phyloP scores from a whole-genome alignment of 805 yeast species.

The Scheffersomyces lignosus region DNA sequence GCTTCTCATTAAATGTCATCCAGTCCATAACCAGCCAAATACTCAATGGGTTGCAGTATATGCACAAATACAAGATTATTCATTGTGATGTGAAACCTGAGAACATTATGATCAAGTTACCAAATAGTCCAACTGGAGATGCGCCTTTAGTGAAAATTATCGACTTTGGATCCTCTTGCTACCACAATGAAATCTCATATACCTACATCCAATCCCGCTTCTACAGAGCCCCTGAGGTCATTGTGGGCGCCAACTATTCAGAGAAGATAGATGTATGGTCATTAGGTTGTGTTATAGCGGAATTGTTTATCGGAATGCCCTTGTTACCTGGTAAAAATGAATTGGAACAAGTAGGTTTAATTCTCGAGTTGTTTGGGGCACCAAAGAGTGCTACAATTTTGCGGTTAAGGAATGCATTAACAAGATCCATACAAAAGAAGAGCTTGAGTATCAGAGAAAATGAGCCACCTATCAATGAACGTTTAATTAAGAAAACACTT shows the following conservation, averaged over 20 bases:
- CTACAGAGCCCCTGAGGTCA: constrained; percentile 78
- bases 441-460: constrained; percentile 8
- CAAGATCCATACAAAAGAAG: constrained; percentile 17
- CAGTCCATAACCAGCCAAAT: constrained; percentile 53
- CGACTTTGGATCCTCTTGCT: constrained; percentile 76
- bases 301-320: constrained; percentile 37
- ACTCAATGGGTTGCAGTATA: constrained; percentile 56
- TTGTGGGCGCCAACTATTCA: constrained; percentile 62
- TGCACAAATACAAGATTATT: constrained; percentile 58
- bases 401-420: constrained; percentile 38
- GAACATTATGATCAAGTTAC: constrained; percentile 61
- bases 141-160: constrained; percentile 61
- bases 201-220: constrained; percentile 64
- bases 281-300: constrained; percentile 44
- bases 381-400: constrained; percentile 44
- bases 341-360: constrained; percentile 44
- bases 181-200: constrained; percentile 40
- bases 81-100: constrained; percentile 91
- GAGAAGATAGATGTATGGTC: constrained; percentile 54
- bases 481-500: constrained; percentile 30
- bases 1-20: constrained; percentile 44
- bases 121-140: constrained; percentile 30
- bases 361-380: constrained; percentile 46
- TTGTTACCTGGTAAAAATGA: constrained; percentile 52
- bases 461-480: constrained; percentile 24